Evolutionary conservation across 139 green algal genomes (phyloP), one percentile per base, ranked within the genome.

Genomic region (Haematococcus sp.): DNA sequence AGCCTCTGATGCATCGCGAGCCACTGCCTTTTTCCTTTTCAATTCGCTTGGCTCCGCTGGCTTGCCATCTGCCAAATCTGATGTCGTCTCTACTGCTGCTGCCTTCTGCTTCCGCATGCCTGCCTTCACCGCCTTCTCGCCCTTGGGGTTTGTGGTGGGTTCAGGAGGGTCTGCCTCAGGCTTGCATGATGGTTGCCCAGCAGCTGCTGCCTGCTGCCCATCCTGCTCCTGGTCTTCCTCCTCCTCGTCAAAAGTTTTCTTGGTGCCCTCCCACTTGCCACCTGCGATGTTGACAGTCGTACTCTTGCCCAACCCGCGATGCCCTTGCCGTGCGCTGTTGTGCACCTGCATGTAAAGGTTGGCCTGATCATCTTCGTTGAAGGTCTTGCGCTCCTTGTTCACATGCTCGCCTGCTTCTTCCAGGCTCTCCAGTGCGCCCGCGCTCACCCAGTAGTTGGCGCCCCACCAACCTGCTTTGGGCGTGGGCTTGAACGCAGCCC

Each of bases 391-490:
- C 55, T 73, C 68, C 49, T 74, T 54, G 23, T 72, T 56, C 31
- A 83, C 76, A 43, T 79, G 66, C 67, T 74, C 60, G 32, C 73
- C 51, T 25, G 83, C 79, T 51, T 88, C 55, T 2, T 88, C 81
- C 43, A 90, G 19, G 0, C 83, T 84, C 61, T 86, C 90, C 71
- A 96, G 44, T 15, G 49, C 33, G 2, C 83, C 90, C 0, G 77
- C 86, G 25, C 79, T 90, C 11, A 49, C 66, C 64, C 94, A 96
- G 49, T 79, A 79, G 33, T 75, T 85, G 32, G 80, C 84, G 20
- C 91, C 91, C 91, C 91, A 96, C 91, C 91, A 96, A 25, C 87
- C 90, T 7, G 56, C 73, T 3, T 65, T 2, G 4, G 77, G 74
- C 3, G 89, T 91, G 30, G 77, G 79, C 31, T 66, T 75, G 64